Base-by-base conservation (phyloP, 306 rosid species). In the Trifolium fragiferum region DNA sequence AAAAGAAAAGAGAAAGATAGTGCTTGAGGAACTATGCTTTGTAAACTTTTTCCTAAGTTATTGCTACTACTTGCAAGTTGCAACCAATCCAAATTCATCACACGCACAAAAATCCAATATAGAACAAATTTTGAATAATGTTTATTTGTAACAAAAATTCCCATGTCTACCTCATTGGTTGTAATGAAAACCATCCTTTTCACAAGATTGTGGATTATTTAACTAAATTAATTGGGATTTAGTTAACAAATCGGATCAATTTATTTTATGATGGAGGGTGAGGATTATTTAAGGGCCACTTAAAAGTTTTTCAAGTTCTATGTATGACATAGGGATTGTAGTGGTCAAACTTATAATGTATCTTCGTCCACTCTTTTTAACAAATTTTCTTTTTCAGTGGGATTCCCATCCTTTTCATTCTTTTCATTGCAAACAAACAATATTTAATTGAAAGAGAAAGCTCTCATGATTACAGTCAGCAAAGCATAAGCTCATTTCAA, bases 401-500 rank as follows among this genome's bases (percentile, higher is more conserved):
- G 93, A 89, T 88, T 89, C 92, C 89, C 77, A 80, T 83, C 92
- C 77, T 67, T 92, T 83, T 87, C 89, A 21, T 60, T 72, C 77
- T 81, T 86, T 88, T 82, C 83, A 70, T 73, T 78, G 27, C 75
- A 32, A 79, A 66, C 79, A 78, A 81, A 78, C 89, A 86, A 80
- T 76, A 55, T 70, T 79, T 58, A 73, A 59, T 50, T 53, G 63
- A 84, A 54, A 79, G 84, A 59, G 77, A 82, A 82, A 51, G 80
- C 62, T 76, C 58, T n/a, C 54, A 76, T 75, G 69, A 75, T 67
- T 58, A 80, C 80, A 82, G 85, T 84, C 87, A 85, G 82, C 87
- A 86, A 80, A 79, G 83, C 87, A 83, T 60, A 76, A 78, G 21
- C 72, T 79, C 82, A 58, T 76, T 82, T 82, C 84, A 82, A 59